Conservation (phyloP, 1,139 yeast genomes). For the Diutina rugosa region DNA sequence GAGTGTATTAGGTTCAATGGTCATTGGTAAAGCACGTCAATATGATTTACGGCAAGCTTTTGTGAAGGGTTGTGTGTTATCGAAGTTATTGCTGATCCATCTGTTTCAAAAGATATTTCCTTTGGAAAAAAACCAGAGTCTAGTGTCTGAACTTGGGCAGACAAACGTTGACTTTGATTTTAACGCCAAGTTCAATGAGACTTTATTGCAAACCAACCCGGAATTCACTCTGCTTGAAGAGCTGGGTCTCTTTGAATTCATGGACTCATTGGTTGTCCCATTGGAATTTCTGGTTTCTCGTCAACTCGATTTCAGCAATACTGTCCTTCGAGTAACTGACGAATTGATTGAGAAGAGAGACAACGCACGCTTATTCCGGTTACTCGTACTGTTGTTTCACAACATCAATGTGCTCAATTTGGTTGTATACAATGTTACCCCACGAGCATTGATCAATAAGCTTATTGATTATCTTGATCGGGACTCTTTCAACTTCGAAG, state of each 20-base stretch:
- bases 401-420: conserved; percentile 29
- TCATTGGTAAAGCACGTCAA: background rate
- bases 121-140: conserved; percentile 14
- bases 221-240: conserved; percentile 45
- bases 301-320: conserved; percentile 20
- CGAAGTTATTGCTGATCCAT: conserved; percentile 24
- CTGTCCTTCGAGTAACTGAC: conserved; percentile 20
- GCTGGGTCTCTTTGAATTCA: conserved; percentile 31
- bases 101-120: conserved; percentile 32
- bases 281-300: conserved; percentile 28
- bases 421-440: conserved; percentile 16
- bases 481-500: conserved; percentile 23
- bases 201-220: conserved; percentile 31
- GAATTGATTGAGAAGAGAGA: conserved; percentile 26
- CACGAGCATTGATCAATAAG: conserved; percentile 13
- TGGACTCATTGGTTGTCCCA: conserved; percentile 11
- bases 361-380: conserved; percentile 32
- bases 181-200: conserved; percentile 13
- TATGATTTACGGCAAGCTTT: conserved; percentile 36
- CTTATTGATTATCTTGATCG: conserved; percentile 22
- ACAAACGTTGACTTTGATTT: conserved; percentile 4
- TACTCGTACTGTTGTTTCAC: conserved; percentile 32
- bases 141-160: conserved; percentile 5
- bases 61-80: conserved; percentile 32
- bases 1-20: background rate